Conservation (phyloP, 768 basidiomycete species). For the Pleurotus citrinopileatus region DNA sequence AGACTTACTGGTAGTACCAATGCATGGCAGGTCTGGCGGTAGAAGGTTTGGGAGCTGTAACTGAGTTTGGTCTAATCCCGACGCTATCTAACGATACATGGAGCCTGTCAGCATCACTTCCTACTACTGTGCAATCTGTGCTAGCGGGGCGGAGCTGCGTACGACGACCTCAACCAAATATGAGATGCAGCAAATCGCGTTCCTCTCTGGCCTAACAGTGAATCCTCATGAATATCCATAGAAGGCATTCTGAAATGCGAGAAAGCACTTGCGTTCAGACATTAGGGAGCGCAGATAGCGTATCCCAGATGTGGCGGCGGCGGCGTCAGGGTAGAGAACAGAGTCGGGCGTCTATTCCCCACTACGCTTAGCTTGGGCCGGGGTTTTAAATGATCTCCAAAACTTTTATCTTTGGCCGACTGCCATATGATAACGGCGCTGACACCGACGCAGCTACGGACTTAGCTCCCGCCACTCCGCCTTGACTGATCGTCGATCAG, state of each 20-base stretch:
- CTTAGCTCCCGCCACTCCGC: constrained; percentile 5
- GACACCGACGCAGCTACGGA: neutral
- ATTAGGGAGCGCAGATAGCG: neutral
- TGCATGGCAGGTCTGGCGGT: too few species aligned
- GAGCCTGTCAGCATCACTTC: neutral
- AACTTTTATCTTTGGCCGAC: neutral
- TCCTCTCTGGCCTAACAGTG: too few species aligned
- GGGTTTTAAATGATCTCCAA: neutral
- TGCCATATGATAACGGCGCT: neutral
- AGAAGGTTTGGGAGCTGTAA: too few species aligned
- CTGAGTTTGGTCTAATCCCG: neutral
- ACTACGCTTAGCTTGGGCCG: neutral
- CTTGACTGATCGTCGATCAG: neutral
- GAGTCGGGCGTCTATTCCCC: neutral
- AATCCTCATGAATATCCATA: neutral
- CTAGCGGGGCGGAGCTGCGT: too few species aligned
- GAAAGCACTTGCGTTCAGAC: neutral
- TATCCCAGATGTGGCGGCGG: constrained; percentile 9
- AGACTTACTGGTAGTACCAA: too few species aligned
- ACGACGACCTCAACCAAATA: too few species aligned
- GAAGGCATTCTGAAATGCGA: neutral
- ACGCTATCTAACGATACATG: neutral
- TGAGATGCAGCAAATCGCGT: too few species aligned
- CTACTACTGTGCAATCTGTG: too few species aligned
- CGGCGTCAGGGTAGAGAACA: constrained; percentile 3